Evolutionary conservation across 2,329 filamentous ascomycete genomes (phyloP), one percentile per base, ranked within the genome.

Genomic region (Chaetomium olivaceum): DNA sequence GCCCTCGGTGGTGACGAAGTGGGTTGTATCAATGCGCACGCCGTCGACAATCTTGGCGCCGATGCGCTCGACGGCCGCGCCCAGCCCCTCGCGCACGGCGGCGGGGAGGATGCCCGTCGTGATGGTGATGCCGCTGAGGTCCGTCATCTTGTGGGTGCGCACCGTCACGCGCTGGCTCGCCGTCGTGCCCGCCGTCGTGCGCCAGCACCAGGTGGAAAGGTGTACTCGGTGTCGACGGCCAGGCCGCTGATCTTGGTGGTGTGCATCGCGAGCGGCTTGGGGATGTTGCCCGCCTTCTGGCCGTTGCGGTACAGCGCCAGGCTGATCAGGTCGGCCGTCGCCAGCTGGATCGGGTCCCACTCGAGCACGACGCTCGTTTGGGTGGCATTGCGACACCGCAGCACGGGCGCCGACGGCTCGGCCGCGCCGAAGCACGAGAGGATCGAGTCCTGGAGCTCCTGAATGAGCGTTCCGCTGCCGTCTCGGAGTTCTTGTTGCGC

Each of bases 291-390:
- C 19, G 94, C 94, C 81, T 98, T 99, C 76, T 93, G 93, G 73
- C 92, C 93, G 82, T 99, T 99, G 77, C 95, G 91, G 80, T 95
- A 98, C 60, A 99, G 84, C 65, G 91, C 92, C 61, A 99, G 86
- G 58, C 91, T 94, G 74, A 95, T 89, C 68, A 98, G 85, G 76
- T 95, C 92, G 69, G 95, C 93, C 5, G 94, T 98, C 25, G 93
- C 95, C 58, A 97, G 88, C 73, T 94, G 87, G 75, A 99, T 91
- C 39, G 94, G 92, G 70, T 98, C 95, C 95, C 95, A 99, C 80
- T 98, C 95, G 61, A 99, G 90, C 46, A 99, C 95, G 55, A 98
- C 90, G 31, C 92, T 96, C n/a, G 95, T 99, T 80, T 99, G 95
- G 0, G 95, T 99, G 63, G 94, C 93, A 84, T 98, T 99, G 79